phyloP scores from a whole-genome alignment of 2,329 filamentous ascomycete species.

The Fusarium palustre region DNA sequence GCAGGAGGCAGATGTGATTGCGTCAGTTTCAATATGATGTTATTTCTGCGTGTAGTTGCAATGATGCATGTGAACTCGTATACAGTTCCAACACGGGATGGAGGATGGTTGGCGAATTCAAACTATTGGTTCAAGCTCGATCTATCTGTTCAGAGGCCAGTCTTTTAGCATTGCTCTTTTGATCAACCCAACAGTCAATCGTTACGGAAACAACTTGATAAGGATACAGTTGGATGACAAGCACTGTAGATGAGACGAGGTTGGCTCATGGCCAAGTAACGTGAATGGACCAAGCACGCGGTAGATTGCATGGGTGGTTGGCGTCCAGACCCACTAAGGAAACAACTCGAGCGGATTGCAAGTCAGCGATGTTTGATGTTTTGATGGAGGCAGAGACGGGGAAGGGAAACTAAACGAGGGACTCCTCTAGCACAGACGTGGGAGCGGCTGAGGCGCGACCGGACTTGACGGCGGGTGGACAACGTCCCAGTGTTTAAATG shows the following conservation, averaged over 20 bases:
- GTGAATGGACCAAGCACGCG: constrained; percentile 27
- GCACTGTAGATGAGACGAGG: constrained; percentile 32
- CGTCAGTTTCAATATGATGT: neutral
- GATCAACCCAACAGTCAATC: neutral
- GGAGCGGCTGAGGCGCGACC: constrained; percentile 43
- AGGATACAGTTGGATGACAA: neutral
- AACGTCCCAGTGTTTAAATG: constrained; percentile 17
- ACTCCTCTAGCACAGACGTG: constrained; percentile 39
- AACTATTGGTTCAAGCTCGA: neutral
- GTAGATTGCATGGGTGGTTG: constrained; percentile 23
- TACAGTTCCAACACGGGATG: neutral
- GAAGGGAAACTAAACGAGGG: constrained; percentile 33
- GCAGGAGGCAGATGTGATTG: neutral
- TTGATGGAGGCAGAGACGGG: constrained; percentile 28
- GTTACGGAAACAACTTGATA: neutral
- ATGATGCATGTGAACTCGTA: constrained; percentile 6
- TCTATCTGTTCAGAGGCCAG: neutral
- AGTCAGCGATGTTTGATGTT: constrained; percentile 37
- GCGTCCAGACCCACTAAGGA: constrained; percentile 33
- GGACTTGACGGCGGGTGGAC: constrained; percentile 24
- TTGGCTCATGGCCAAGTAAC: constrained; percentile 31
- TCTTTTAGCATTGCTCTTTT: neutral
- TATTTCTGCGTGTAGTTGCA: neutral
- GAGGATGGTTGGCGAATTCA: neutral
- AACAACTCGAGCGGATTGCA: constrained; percentile 33